A percentile compares a stretch with the other conserved stretches of the same genome.
Evolutionary conservation across 306 rosid species (phyloP).

Genomic region (Cicer chorassanicum): DNA sequence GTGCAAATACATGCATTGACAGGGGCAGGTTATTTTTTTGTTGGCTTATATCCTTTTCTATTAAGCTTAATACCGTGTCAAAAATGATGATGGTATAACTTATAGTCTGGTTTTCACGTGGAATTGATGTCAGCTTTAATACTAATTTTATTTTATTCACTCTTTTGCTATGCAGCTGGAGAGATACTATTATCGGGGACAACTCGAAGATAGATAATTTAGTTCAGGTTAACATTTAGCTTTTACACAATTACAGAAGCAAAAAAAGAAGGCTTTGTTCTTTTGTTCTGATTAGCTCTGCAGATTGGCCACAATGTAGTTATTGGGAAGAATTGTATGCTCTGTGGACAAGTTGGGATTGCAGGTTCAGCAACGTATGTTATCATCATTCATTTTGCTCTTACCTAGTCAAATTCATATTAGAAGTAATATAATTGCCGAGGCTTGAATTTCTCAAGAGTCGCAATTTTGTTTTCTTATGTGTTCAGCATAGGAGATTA

Average conservation of each 20-base stretch:
- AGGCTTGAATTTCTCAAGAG: constrained; percentile 28
- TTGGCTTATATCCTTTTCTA: constrained; percentile 13
- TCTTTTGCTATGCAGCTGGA: constrained; percentile 73
- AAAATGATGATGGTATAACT: background rate
- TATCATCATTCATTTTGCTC: background rate
- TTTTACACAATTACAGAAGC: constrained; percentile 4
- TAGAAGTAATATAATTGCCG: constrained; percentile 35
- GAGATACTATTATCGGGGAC: constrained; percentile 86
- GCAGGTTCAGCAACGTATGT: constrained; percentile 92
- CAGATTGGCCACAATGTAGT: constrained; percentile 94
- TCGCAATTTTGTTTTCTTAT: constrained; percentile 36
- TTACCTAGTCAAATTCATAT: constrained; percentile 16
- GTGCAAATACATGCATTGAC: constrained; percentile 92
- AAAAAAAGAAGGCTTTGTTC: background rate
- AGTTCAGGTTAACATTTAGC: constrained; percentile 74
- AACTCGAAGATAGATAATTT: constrained; percentile 88
- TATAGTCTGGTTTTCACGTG: constrained; percentile 41
- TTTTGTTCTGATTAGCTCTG: constrained; percentile 49
- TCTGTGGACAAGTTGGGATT: constrained; percentile 97
- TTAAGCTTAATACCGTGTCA: constrained; percentile 3
- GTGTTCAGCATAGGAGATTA: constrained; percentile 78
- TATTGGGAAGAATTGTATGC: constrained; percentile 79
- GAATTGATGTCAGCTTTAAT: constrained; percentile 28
- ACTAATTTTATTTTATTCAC: constrained; percentile 34
- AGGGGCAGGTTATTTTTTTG: constrained; percentile 78